Evolutionary conservation across 2,329 filamentous ascomycete species (phyloP).

Genomic region (Penicillium sp.): DNA sequence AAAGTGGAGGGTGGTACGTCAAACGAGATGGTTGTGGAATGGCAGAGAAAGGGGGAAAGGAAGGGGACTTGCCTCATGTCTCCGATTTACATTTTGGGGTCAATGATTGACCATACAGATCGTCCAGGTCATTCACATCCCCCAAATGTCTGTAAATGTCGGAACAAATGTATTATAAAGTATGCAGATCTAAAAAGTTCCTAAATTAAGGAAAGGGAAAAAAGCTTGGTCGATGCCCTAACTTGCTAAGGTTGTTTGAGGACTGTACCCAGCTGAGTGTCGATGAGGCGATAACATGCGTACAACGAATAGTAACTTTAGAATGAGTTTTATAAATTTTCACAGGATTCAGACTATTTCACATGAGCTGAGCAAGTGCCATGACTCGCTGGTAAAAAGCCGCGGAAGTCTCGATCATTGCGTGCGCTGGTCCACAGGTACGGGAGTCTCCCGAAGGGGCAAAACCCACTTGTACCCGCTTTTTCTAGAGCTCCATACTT

Average conservation of each 20-base stretch:
- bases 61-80: background rate
- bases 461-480: slow-evolving; percentile 2
- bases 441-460: slow-evolving; percentile 3
- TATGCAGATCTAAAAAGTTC: background rate
- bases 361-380: background rate
- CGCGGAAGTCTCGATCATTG: slow-evolving; percentile 5
- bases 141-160: background rate
- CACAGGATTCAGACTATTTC: background rate
- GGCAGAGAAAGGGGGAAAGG: background rate
- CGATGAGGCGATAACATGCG: background rate
- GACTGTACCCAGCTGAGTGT: background rate
- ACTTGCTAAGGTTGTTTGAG: background rate
- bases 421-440: slow-evolving; percentile 2
- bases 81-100: background rate
- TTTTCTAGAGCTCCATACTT: slow-evolving; percentile 6
- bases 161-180: background rate
- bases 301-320: background rate
- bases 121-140: background rate
- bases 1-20: background rate
- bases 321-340: too few species aligned
- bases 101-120: background rate
- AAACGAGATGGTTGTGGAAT: background rate
- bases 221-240: background rate
- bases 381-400: background rate
- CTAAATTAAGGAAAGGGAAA: background rate